phyloP scores from a whole-genome alignment of 352 stramenopile species.

The Phytophthora pluvialis region DNA sequence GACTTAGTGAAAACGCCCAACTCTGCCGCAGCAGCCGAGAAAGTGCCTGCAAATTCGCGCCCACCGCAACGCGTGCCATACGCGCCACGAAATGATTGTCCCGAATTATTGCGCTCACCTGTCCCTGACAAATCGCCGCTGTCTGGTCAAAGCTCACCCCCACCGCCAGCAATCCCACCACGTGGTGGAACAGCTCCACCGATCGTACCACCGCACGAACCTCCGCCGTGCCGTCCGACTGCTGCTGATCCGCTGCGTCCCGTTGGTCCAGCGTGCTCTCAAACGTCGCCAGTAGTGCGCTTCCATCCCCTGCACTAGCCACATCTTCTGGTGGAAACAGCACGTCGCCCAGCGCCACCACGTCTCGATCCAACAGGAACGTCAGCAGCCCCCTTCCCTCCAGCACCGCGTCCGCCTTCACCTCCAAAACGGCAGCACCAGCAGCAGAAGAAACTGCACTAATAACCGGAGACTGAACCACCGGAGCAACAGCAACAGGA shows the following conservation, averaged over 20 bases:
- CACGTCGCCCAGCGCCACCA: slow-evolving; percentile 23
- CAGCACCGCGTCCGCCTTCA: not conserved
- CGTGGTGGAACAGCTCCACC: slow-evolving; percentile 15
- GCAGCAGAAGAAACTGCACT: not conserved
- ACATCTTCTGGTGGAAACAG: slow-evolving; percentile 16
- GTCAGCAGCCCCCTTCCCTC: not conserved
- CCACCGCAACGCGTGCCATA: slow-evolving; percentile 13
- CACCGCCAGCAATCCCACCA: slow-evolving; percentile 22
- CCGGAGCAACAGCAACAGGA: not conserved
- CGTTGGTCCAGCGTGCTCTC: slow-evolving; percentile 26
- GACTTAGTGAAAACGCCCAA: slow-evolving; percentile 32
- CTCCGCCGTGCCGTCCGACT: slow-evolving; percentile 29
- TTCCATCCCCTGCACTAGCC: not conserved
- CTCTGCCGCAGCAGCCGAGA: slow-evolving; percentile 11
- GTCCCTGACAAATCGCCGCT: slow-evolving; percentile 19
- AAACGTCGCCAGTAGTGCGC: slow-evolving; percentile 4
- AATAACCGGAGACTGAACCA: slow-evolving; percentile 1
- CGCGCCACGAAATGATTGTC: slow-evolving; percentile 5
- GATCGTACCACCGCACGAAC: slow-evolving; percentile 22
- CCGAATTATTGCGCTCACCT: not conserved
- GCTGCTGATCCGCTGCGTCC: slow-evolving; percentile 19
- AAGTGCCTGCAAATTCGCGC: slow-evolving; percentile 30
- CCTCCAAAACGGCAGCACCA: not conserved
- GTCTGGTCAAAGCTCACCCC: slow-evolving; percentile 32
- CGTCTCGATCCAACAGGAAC: slow-evolving; percentile 34